Evolutionary conservation across 495 filamentous ascomycete genomes (phyloP), one percentile per base, ranked within the genome.

Genomic region (Penicillium bialowiezense): DNA sequence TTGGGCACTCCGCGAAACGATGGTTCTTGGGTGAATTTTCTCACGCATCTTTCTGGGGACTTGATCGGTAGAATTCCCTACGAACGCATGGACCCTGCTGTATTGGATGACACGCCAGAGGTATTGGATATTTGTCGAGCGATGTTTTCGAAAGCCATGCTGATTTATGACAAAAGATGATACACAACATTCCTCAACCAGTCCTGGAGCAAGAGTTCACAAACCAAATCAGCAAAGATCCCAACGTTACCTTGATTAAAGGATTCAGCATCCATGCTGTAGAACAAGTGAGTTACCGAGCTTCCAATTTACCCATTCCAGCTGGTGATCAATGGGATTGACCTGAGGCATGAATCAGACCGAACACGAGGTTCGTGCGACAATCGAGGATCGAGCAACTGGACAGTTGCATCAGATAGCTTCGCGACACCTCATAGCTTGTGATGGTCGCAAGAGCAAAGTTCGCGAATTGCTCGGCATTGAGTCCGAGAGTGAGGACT

Each of bases 381-480:
- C 51, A 1, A 39, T 64, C 7, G 56, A 65, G 39, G 52, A 65
- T 31, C 52, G 52, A 0, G 14, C 26, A 0, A 43, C 56, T 19
- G 28, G 54, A 20, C 24, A 29, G 12, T 18, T 56, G 14, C 60
- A 64, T 26, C 36, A 41, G 2, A 51, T 60, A 26, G 60, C 41
- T 17, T 63, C 54, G 2, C 54, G 34, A 7, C 53, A 68, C 48
- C 48, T 72, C 1, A 54, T 73, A n/a, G 68, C 52, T 4, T 73
- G 70, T 33, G 68, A 74, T 54, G 65, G 65, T 6, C 59, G 52
- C 2, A 74, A 55, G 51, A 74, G 71, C 36, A 47, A 48, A 24
- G 69, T 74, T 9, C 51, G 71, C 37, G 41, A 52, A 10, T 37
- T 51, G 26, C 47, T 74, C 5, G 59, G 59, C 0, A 62, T 74